These are phyloP conservation scores for Glutinoglossum americanum DNA, from an alignment of 495 filamentous ascomycete genomes.

Conservation along the genomic window DNA sequence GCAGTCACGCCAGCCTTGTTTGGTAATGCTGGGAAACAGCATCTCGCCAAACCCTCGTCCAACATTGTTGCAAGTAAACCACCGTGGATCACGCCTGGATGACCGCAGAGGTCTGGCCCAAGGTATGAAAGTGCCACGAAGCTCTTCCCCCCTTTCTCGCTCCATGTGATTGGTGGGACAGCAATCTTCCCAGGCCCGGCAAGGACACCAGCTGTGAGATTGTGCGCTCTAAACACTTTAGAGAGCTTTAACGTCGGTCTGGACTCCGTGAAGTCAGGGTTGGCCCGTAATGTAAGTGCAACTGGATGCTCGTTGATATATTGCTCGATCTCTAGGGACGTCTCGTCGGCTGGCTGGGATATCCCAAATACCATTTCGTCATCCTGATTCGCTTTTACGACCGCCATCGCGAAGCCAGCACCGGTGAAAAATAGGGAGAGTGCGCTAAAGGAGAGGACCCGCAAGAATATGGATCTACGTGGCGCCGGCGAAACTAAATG, in stretches of 20 bases:
- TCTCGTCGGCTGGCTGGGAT: constrained; percentile 39
- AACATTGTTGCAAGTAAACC: constrained; percentile 78
- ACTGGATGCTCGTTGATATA: constrained; percentile 60
- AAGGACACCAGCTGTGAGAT: constrained; percentile 65
- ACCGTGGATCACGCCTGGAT: constrained; percentile 81
- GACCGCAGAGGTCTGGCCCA: constrained; percentile 66
- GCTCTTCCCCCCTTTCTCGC: constrained; percentile 43
- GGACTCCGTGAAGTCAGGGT: constrained; percentile 48
- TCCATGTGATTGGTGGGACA: constrained; percentile 65
- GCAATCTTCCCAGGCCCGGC: constrained; percentile 53
- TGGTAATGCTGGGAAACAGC: constrained; percentile 77
- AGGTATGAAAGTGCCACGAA: constrained; percentile 60
- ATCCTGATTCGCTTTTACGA: constrained; percentile 33
- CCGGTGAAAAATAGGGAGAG: constrained; percentile 24
- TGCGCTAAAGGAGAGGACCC: constrained; percentile 15
- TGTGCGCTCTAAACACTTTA: constrained; percentile 37
- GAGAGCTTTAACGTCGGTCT: constrained; percentile 80
- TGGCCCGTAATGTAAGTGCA: constrained; percentile 36
- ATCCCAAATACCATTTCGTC: constrained; percentile 48
- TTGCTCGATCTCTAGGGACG: constrained; percentile 40
- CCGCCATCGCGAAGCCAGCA: constrained; percentile 31
- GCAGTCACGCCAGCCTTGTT: constrained; percentile 82
- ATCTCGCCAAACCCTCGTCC: constrained; percentile 78
- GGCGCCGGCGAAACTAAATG: neutral
- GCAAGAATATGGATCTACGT: neutral